Conservation (phyloP, 345 rosid species). For the Punica granatum region DNA sequence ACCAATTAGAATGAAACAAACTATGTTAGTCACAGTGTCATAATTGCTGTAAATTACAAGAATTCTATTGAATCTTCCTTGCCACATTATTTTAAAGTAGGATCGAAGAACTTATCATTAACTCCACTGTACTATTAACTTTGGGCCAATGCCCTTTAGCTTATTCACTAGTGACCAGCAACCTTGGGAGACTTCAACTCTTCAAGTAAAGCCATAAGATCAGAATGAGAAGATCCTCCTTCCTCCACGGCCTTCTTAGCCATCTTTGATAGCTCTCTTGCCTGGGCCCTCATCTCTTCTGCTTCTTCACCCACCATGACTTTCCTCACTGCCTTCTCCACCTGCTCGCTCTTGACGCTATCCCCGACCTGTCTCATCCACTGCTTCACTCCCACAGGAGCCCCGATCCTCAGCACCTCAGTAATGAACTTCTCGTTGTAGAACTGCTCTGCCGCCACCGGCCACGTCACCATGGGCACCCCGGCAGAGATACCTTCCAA, state of each 20-base stretch:
- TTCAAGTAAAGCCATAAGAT: constrained; percentile 2
- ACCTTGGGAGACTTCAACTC: neutral
- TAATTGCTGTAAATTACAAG: no score
- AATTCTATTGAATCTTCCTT: no score
- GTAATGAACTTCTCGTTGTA: constrained; percentile 31
- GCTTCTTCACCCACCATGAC: constrained; percentile 14
- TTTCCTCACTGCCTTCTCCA: constrained; percentile 25
- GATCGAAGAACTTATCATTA: no score
- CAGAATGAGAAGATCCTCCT: constrained; percentile 25
- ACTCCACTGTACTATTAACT: no score
- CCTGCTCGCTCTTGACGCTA: constrained; percentile 10
- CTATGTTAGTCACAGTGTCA: no score
- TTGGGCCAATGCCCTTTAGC: no score
- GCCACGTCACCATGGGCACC: constrained; percentile 39
- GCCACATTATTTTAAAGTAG: no score
- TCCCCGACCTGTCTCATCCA: constrained; percentile 14
- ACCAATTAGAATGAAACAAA: no score
- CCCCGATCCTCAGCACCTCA: constrained; percentile 17
- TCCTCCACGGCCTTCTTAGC: constrained; percentile 25
- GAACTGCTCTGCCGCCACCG: constrained; percentile 25
- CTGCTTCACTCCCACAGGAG: constrained; percentile 14
- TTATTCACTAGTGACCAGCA: neutral
- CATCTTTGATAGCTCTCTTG: constrained; percentile 7
- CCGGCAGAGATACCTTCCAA: constrained; percentile 27
- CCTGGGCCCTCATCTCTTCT: constrained; percentile 9